phyloP scores from a whole-genome alignment of 2,329 filamentous ascomycete genomes.

The Graphilbum ipis-grandicollis region DNA sequence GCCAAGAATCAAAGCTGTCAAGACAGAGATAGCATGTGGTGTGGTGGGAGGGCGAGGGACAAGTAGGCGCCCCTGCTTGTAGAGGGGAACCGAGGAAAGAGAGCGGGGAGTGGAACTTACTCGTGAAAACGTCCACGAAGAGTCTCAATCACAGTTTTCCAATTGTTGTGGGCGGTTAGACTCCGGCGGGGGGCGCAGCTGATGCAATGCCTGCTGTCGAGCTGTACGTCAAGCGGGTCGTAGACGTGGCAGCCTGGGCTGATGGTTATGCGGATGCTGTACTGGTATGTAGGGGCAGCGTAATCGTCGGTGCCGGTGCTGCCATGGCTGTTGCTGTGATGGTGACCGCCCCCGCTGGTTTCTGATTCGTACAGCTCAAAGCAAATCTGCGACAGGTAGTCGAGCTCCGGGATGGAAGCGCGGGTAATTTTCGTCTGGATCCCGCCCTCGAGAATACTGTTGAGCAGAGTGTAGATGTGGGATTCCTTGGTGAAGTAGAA shows the following conservation, averaged over 20 bases:
- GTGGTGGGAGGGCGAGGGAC: not conserved
- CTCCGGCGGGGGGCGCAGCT: constrained; percentile 82
- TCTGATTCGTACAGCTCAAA: constrained; percentile 96
- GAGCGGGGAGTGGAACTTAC: constrained; percentile 37
- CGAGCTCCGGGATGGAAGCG: constrained; percentile 87
- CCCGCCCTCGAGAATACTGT: constrained; percentile 93
- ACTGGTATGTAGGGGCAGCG: constrained; percentile 49
- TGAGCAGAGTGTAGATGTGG: constrained; percentile 94
- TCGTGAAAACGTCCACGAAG: constrained; percentile 88
- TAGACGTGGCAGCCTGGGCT: constrained; percentile 93
- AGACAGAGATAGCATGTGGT: no score
- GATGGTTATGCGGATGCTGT: constrained; percentile 91
- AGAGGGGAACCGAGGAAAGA: not conserved
- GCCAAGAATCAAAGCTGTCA: no score
- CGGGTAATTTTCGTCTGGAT: constrained; percentile 94
- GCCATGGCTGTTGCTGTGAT: not conserved
- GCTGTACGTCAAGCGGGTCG: constrained; percentile 87
- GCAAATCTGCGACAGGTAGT: constrained; percentile 94
- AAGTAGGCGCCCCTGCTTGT: not conserved
- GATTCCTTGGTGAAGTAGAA: constrained; percentile 99
- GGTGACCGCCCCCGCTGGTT: constrained; percentile 31
- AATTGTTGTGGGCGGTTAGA: constrained; percentile 79
- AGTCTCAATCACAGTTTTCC: constrained; percentile 94
- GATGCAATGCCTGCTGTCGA: constrained; percentile 93
- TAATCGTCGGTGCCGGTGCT: constrained; percentile 15